Base-by-base conservation (phyloP, 768 basidiomycete genomes). In the Russula vinacea region DNA sequence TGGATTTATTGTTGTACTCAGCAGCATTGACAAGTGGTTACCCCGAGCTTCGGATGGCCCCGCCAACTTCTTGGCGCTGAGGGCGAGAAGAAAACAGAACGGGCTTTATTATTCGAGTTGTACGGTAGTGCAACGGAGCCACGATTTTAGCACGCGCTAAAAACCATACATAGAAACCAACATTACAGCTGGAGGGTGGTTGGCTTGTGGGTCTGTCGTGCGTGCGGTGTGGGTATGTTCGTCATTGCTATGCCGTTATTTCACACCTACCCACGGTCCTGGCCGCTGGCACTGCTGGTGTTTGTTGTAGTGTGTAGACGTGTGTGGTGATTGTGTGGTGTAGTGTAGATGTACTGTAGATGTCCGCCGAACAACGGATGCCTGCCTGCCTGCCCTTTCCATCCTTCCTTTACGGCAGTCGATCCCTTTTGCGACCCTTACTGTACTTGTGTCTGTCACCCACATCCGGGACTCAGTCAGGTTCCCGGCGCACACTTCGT, bases 171-270 rank as follows among this genome's bases (percentile, higher is more conserved):
- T 26, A 51, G n/a, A n/a, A n/a, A n/a, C n/a, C n/a, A n/a, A n/a
- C n/a, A n/a, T n/a, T n/a, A n/a, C n/a, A n/a, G n/a, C n/a, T n/a
- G n/a, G n/a, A n/a, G n/a, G n/a, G n/a, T n/a, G n/a, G n/a, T n/a
- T n/a, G n/a, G n/a, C n/a, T 50, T 40, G 44, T n/a, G 37, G 29
- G 29, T 29, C n/a, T 29, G 5, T 29, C 29, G 29, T 29, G 29
- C 29, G 29, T 29, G 29, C 29, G 29, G 58, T 24, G 45, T 24
- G 57, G 49, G 37, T 50, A 29, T 35, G 10, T 52, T 37, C 60
- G 60, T 61, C 60, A 61, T 54, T 45, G 52, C 52, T 26, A 61
- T 61, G 52, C 60, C 60, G 60, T 54, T 42, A 61, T 60, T 60
- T 45, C 10, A 54, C 22, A 47, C 45, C 6, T 7, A 29, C 13